phyloP scores from a whole-genome alignment of 2,329 filamentous ascomycete species.

The Diplodia sapinea region DNA sequence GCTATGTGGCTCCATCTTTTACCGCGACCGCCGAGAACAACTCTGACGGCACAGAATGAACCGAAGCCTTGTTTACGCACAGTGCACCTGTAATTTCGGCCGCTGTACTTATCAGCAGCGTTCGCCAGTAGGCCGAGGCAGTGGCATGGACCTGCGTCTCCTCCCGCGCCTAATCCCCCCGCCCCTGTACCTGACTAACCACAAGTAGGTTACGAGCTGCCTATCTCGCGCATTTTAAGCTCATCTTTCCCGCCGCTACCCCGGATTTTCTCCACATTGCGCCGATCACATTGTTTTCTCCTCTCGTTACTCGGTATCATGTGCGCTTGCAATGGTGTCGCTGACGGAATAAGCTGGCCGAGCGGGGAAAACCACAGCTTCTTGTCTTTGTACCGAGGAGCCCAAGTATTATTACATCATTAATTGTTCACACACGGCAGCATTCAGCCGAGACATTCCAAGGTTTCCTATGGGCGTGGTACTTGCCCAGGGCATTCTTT shows the following conservation, averaged over 20 bases:
- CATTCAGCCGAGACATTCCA: background rate
- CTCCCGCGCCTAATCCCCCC: too few relatives aligned
- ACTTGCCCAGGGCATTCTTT: background rate
- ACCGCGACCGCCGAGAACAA: background rate
- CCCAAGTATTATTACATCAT: background rate
- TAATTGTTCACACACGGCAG: background rate
- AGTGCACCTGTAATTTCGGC: too few relatives aligned
- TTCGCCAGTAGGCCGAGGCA: background rate
- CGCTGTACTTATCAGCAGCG: background rate
- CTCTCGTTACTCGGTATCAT: slow-evolving; percentile 18
- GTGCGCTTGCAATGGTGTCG: background rate
- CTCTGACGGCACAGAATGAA: background rate
- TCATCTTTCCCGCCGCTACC: slow-evolving; percentile 21
- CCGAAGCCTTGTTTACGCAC: background rate
- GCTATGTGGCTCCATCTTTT: background rate
- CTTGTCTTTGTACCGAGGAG: background rate
- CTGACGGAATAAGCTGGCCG: background rate
- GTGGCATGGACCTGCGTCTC: slow-evolving; percentile 20
- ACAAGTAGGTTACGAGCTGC: background rate
- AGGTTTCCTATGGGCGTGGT: background rate
- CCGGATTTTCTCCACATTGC: slow-evolving; percentile 7
- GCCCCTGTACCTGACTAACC: slow-evolving; percentile 16
- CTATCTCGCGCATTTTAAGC: background rate
- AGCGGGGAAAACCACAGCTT: background rate
- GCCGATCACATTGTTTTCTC: slow-evolving; percentile 2